phyloP scores from a whole-genome alignment of 768 basidiomycete genomes.

The Agrocybe praecox region DNA sequence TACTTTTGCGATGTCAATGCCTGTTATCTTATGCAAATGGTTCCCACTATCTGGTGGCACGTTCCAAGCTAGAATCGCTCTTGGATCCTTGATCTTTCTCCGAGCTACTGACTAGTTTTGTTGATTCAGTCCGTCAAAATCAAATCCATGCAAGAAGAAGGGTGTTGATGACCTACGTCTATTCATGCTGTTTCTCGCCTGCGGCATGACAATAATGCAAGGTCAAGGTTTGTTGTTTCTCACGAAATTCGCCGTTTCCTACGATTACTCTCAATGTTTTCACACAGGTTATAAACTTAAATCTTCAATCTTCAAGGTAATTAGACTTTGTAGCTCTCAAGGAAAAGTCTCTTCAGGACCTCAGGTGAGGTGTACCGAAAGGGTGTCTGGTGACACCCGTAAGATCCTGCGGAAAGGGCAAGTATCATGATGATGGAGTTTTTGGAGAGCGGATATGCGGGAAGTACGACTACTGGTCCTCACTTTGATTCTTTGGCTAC shows the following conservation, averaged over 20 bases:
- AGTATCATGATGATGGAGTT: not conserved
- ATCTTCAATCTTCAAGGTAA: no score
- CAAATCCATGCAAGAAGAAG: not conserved
- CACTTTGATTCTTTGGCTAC: not conserved
- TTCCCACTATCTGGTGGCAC: conserved; percentile 8
- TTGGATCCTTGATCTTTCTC: not conserved
- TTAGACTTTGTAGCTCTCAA: no score
- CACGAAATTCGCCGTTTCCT: no score
- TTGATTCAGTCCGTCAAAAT: not conserved
- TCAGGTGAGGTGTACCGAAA: no score
- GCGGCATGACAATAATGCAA: no score
- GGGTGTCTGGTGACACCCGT: no score
- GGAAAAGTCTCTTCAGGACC: no score
- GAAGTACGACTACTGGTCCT: conserved; percentile 10
- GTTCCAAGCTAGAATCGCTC: conserved; percentile 17
- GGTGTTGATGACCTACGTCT: not conserved
- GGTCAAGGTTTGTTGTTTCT: no score
- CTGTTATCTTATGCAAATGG: no score
- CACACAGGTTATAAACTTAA: no score
- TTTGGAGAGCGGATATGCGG: conserved; percentile 18
- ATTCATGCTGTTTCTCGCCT: not conserved
- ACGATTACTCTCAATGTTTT: no score
- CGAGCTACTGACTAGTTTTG: not conserved
- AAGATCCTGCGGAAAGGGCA: not conserved
- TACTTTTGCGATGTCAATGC: no score